phyloP scores from a whole-genome alignment of 1,284 basidiomycete genomes.

The Fistulinella staudtii region DNA sequence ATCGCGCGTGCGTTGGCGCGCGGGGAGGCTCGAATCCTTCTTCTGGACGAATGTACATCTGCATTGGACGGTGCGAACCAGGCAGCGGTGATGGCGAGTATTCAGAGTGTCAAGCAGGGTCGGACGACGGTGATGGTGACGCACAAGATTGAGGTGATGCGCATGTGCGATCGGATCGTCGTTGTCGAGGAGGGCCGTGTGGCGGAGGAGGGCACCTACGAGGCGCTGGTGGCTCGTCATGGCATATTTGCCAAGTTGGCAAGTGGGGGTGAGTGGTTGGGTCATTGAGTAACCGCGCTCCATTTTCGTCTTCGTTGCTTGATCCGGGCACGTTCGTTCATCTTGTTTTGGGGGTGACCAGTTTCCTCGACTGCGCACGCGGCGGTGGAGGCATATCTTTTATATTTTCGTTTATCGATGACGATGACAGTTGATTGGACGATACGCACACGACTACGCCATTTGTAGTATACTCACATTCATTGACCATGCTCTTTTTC shows the following conservation, averaged over 20 bases:
- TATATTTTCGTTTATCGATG: no score
- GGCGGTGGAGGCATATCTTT: no score
- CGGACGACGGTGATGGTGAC: slow-evolving; percentile 90
- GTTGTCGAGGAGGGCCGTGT: slow-evolving; percentile 77
- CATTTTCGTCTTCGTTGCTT: neutral
- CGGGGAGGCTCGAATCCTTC: slow-evolving; percentile 68
- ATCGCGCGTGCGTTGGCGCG: slow-evolving; percentile 87
- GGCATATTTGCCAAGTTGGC: slow-evolving; percentile 84
- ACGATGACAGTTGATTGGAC: no score
- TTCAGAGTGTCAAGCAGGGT: slow-evolving; percentile 58
- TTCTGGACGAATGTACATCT: slow-evolving; percentile 93
- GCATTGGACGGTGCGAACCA: slow-evolving; percentile 86
- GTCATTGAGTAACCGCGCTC: slow-evolving; percentile 22
- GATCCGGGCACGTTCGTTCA: neutral
- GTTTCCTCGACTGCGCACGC: no score
- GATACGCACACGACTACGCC: no score
- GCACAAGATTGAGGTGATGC: slow-evolving; percentile 91
- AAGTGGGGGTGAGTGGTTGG: slow-evolving; percentile 81
- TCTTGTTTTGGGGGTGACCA: no score
- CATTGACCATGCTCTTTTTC: no score
- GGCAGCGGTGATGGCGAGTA: slow-evolving; percentile 74
- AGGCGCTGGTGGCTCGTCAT: slow-evolving; percentile 60
- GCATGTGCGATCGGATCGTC: slow-evolving; percentile 85
- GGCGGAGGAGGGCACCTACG: slow-evolving; percentile 77
- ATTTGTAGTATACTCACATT: no score